These are phyloP conservation scores for Boletus pseudopeckii DNA, from an alignment of 768 basidiomycete species.

Conservation along the genomic window DNA sequence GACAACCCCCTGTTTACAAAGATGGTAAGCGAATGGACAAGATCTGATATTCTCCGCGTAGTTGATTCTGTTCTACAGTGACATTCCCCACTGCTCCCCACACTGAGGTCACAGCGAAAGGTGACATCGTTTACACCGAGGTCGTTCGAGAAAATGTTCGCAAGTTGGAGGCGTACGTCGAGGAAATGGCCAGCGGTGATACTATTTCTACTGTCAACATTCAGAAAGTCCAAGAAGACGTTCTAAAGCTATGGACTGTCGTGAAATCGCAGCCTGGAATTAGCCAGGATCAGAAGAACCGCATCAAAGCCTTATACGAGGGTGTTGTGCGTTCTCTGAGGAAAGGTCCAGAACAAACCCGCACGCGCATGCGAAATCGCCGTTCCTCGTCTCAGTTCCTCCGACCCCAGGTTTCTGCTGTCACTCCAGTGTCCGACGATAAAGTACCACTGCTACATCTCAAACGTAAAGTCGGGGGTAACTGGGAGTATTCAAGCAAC, in stretches of 20 bases:
- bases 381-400: constrained; percentile 97
- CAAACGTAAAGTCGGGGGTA: constrained; percentile 92
- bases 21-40: constrained; percentile 63
- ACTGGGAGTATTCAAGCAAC: constrained; percentile 98
- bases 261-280: constrained; percentile 97
- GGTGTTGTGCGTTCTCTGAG: constrained; percentile 93
- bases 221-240: constrained; percentile 96
- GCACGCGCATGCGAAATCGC: constrained; percentile 62
- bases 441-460: constrained; percentile 93
- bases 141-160: constrained; percentile 95
- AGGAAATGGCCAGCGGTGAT: constrained; percentile 97
- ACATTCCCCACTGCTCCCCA: constrained; percentile 98
- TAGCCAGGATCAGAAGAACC: constrained; percentile 93
- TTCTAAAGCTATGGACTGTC: constrained; percentile 94
- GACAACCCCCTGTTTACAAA: constrained; percentile 87
- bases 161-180: constrained; percentile 95
- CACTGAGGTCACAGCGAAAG: constrained; percentile 90
- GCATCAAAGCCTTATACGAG: constrained; percentile 92
- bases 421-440: constrained; percentile 72
- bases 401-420: constrained; percentile 77
- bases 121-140: constrained; percentile 93
- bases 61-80: constrained; percentile 42
- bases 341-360: constrained; percentile 63
- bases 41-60: neutral
- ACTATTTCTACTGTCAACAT: constrained; percentile 86